Evolutionary conservation across 2,329 filamentous ascomycete species (phyloP).

Genomic region (Parasarocladium wereldwijsianum): DNA sequence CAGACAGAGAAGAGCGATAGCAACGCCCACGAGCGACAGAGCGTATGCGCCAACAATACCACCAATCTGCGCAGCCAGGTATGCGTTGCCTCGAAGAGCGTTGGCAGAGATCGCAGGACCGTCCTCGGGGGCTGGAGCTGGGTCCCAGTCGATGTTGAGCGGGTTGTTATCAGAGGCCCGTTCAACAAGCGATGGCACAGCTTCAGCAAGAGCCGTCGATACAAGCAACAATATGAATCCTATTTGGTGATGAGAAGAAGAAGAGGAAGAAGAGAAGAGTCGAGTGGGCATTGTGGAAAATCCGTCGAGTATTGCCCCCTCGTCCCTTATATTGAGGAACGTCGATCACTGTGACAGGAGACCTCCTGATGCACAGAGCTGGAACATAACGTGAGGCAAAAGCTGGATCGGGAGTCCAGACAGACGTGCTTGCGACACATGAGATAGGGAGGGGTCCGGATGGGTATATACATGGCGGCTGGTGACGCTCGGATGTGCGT

Average conservation of each 20-base stretch:
- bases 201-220: constrained; percentile 15
- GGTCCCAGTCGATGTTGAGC: constrained; percentile 28
- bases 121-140: constrained; percentile 41
- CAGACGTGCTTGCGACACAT: too few relatives aligned
- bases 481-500: constrained; percentile 31
- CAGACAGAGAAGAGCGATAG: constrained; percentile 48
- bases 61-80: constrained; percentile 69
- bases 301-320: too few relatives aligned
- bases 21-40: constrained; percentile 58
- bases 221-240: constrained; percentile 7
- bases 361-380: constrained; percentile 33
- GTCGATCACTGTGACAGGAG: constrained; percentile 18
- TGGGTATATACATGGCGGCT: constrained; percentile 46
- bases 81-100: constrained; percentile 43
- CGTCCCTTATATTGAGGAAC: constrained; percentile 16
- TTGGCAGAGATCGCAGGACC: constrained; percentile 43
- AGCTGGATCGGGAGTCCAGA: too few relatives aligned
- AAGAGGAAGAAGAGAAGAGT: constrained; percentile 12
- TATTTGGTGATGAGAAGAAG: constrained; percentile 8
- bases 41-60: constrained; percentile 77
- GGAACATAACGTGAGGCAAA: constrained; percentile 38
- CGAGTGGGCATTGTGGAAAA: not conserved
- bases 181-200: constrained; percentile 9
- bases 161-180: constrained; percentile 9
- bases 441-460: constrained; percentile 23